These are phyloP conservation scores for Penicillium janthinellum DNA, from an alignment of 2,329 filamentous ascomycete genomes.

Conservation along the genomic window DNA sequence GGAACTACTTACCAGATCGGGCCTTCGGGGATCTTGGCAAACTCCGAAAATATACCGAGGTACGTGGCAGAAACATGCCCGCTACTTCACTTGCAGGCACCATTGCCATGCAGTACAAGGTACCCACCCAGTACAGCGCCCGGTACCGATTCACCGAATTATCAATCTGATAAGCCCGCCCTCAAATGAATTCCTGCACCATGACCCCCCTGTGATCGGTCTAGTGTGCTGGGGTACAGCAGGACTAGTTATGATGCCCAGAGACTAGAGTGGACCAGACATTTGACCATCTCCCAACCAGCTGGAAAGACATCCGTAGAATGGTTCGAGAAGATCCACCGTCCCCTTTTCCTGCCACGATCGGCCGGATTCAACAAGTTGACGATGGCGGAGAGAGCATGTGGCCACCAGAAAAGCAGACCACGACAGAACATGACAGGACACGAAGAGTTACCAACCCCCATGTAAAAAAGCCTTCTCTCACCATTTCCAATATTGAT, in stretches of 20 bases:
- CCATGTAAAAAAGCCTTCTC: neutral
- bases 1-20: slow-evolving; percentile 5
- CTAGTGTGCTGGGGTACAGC: slow-evolving; percentile 10
- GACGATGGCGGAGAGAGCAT: neutral
- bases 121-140: slow-evolving; percentile 7
- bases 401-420: neutral
- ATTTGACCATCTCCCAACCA: neutral
- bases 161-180: slow-evolving; percentile 11
- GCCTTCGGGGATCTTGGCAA: neutral
- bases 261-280: neutral
- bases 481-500: neutral
- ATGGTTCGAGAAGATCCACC: neutral
- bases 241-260: neutral
- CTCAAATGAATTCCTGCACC: too few species aligned
- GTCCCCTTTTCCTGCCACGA: neutral
- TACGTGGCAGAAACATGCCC: neutral
- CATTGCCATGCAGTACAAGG: neutral
- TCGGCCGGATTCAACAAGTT: neutral
- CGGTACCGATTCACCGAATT: slow-evolving; percentile 3
- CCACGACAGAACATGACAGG: neutral
- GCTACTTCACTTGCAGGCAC: neutral
- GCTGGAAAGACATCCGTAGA: neutral
- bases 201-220: slow-evolving; percentile 8
- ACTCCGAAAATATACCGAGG: neutral
- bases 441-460: neutral